Base-by-base conservation (phyloP, 1,284 basidiomycete species). In the Cryptococcus maquisensis region DNA sequence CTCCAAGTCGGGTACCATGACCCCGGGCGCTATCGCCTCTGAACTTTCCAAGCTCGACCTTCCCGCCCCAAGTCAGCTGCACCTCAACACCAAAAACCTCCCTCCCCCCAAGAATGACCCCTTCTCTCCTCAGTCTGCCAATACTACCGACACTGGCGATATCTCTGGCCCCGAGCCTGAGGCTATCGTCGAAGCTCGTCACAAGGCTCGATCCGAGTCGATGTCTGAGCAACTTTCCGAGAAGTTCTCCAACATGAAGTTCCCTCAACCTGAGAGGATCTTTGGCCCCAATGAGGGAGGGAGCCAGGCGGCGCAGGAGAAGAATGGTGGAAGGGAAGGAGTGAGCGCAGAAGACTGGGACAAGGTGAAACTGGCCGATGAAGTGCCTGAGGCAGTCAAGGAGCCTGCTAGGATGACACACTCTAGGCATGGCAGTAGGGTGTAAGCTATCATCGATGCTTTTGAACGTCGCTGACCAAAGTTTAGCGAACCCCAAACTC, bases 201-300 rank as follows among this genome's bases (percentile, higher is more conserved):
- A 57, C 10, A 68, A 69, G 51, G 64, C 60, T 28, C 63, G 74
- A n/a, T 64, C 69, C 16, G 73, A 75, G 57, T 64, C 59, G 44
- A 65, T 72, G 60, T 72, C 70, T n/a, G 73, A 75, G 57, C 72
- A 77, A 49, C 58, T 77, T 2, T 63, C 63, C n/a, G 63, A 65
- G 16, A 50, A 60, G 41, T 62, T 76, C 26, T 62, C 70, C 16
- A 59, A 66, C 50, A 78, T 78, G 77, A 68, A 71, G 23, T 57
- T 77, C 7, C 74, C 74, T 28, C 72, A 75, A 56, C 77, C 77
- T 1, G 77, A 78, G 57, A 62, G 71, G 48, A 75, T 76, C 52
- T 75, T 70, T 49, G 75, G 73, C 6, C 71, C 68, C 9, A 63
- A 72, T 24, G 71, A 69, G 38, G 65, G 62, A 10, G 65, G 56